Evolutionary conservation across 768 basidiomycete species (phyloP), one percentile per base, ranked within the genome.

Genomic region (Mycena kentingensis): DNA sequence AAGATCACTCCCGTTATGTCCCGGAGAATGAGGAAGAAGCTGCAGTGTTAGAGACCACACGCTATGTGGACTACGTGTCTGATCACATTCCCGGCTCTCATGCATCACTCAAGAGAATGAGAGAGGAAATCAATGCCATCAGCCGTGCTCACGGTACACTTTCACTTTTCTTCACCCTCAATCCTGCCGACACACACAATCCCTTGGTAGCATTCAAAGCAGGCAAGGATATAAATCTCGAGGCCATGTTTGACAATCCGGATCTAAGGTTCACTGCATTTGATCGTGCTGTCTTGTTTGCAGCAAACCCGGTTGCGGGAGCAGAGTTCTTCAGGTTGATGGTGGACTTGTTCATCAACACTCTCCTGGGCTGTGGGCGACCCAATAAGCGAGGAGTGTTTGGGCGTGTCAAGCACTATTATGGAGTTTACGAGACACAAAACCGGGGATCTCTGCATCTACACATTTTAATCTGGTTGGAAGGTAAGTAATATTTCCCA

Each of bases 251-350:
- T 46, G 37, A 38, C 11, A 36, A 32, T 15, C 34, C 50, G 0
- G 57, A 58, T 27, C 51, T 57, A 6, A 7, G 21, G 3, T 58
- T 47, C 26, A 48, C 57, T 0, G 21, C 51, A 1, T 55, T 61
- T 34, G 47, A 53, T 28, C 48, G 59, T 1, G 48, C 52, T 1
- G 44, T 29, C 22, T 31, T 31, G 28, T 27, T 72, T 3, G 69
- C 68, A 0, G 19, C 31, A 0, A 67, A 73, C 47, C 72, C 69
- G 0, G 65, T 64, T 28, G 71, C 68, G 3, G 65, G 71, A 0
- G 70, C 71, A 0, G 60, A 66, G 38, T 74, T 71, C 45, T 74
- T 70, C 49, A 58, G 72, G 22, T 61, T 69, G 34, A 55, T 65
- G 32, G 63, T 73, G 2, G 36, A 52, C 0, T 51, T 58, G 0